Evolutionary conservation across 768 basidiomycete genomes (phyloP).

Genomic region (Xanthoconium purpureum): DNA sequence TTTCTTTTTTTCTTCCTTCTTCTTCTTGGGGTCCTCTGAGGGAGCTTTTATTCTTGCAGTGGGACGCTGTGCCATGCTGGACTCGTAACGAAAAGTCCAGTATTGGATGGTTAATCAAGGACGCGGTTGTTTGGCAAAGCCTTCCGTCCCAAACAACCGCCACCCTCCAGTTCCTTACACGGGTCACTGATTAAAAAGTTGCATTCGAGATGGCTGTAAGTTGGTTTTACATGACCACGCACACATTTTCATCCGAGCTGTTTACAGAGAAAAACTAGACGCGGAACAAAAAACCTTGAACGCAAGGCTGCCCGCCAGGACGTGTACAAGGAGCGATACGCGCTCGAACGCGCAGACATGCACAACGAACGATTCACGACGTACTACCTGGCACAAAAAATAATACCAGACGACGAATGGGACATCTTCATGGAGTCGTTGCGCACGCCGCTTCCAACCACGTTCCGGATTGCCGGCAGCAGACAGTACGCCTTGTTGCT

Average conservation of each 20-base stretch:
- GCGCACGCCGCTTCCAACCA: constrained; percentile 79
- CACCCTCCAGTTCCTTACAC: too few relatives aligned
- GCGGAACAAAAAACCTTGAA: constrained; percentile 8
- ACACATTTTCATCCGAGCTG: not conserved
- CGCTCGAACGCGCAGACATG: constrained; percentile 63
- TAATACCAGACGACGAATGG: constrained; percentile 81
- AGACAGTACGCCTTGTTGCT: constrained; percentile 56
- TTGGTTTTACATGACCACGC: not conserved
- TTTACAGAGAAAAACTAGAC: constrained; percentile 18
- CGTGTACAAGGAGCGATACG: constrained; percentile 44
- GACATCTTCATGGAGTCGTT: constrained; percentile 61
- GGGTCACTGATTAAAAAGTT: too few relatives aligned
- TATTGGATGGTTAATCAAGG: constrained; percentile 13
- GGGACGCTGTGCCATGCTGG: constrained; percentile 55
- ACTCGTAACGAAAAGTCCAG: constrained; percentile 8
- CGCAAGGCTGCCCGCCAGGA: constrained; percentile 6
- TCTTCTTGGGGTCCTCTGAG: constrained; percentile 75
- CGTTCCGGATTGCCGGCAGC: constrained; percentile 89
- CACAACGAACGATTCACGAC: constrained; percentile 61
- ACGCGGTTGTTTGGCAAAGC: constrained; percentile 31
- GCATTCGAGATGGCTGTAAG: constrained; percentile 19
- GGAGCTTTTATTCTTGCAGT: constrained; percentile 60
- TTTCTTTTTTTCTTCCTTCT: constrained; percentile 43
- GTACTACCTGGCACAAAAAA: constrained; percentile 75
- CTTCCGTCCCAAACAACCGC: constrained; percentile 33